These are phyloP conservation scores for Cladosporium halotolerans DNA, from an alignment of 2,329 filamentous ascomycete species.

Conservation along the genomic window DNA sequence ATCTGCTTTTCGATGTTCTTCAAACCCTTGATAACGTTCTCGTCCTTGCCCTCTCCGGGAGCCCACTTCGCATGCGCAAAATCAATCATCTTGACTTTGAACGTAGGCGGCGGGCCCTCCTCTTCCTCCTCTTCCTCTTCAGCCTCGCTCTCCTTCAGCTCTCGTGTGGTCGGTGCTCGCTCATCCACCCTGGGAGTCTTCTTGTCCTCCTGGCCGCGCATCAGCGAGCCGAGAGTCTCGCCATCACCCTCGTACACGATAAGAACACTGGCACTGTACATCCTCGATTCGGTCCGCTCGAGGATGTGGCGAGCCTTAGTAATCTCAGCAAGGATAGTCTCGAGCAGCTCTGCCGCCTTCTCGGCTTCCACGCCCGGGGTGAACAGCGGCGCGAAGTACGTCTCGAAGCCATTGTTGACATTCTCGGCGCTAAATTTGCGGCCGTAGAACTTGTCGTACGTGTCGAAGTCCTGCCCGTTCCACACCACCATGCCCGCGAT, in stretches of 20 bases:
- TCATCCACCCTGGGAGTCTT: constrained; percentile 22
- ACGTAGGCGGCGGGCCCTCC: constrained; percentile 56
- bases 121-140: constrained; percentile 52
- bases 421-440: constrained; percentile 51
- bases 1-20: constrained; percentile 29
- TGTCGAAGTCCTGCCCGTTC: constrained; percentile 44
- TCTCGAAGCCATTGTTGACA: constrained; percentile 52
- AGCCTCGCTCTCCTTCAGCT: constrained; percentile 43
- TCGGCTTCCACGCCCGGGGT: constrained; percentile 36
- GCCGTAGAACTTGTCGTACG: constrained; percentile 62
- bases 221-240: constrained; percentile 45
- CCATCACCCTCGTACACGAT: constrained; percentile 62
- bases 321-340: constrained; percentile 33
- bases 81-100: constrained; percentile 82
- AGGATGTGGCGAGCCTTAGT: constrained; percentile 47
- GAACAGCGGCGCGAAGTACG: constrained; percentile 44
- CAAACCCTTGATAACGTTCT: constrained; percentile 76
- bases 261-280: constrained; percentile 61
- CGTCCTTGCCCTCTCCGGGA: constrained; percentile 74
- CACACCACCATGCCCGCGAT: constrained; percentile 62
- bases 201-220: constrained; percentile 34
- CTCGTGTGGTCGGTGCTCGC: constrained; percentile 27
- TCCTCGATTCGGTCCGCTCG: constrained; percentile 58
- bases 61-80: constrained; percentile 90
- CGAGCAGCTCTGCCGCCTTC: constrained; percentile 37